A percentile compares a stretch with the other conserved stretches of the same genome.
Conservation (phyloP, 2,329 filamentous ascomycete species). For the Coleophoma crateriformis region DNA sequence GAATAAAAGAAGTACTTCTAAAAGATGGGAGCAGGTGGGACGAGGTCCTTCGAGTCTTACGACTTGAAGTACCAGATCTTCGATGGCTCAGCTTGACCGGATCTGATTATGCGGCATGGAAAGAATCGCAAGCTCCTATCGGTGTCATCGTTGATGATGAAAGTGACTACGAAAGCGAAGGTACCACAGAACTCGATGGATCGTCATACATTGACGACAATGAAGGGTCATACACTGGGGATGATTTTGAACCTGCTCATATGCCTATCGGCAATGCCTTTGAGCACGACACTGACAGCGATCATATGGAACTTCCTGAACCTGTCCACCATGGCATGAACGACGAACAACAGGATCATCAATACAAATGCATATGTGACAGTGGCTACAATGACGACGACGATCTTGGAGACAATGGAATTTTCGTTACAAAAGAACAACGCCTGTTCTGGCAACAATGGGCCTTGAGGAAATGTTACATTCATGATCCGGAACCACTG, state of each 20-base stretch:
- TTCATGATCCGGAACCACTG: slow-evolving; percentile 8
- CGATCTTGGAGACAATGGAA: slow-evolving; percentile 41
- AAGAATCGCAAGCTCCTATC: slow-evolving; percentile 43
- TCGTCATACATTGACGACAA: slow-evolving; percentile 24
- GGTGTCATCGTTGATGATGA: slow-evolving; percentile 34
- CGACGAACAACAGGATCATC: neutral
- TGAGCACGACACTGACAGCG: too few relatives aligned
- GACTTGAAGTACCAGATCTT: slow-evolving; percentile 48
- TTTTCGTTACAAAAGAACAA: slow-evolving; percentile 38
- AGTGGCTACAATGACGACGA: slow-evolving; percentile 24
- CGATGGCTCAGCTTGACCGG: slow-evolving; percentile 58
- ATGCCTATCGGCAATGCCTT: neutral
- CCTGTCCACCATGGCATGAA: too few relatives aligned
- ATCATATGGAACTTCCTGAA: too few relatives aligned
- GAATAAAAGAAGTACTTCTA: slow-evolving; percentile 55
- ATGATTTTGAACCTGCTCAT: neutral
- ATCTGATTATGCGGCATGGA: slow-evolving; percentile 52
- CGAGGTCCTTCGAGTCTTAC: slow-evolving; percentile 50
- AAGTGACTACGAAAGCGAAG: slow-evolving; percentile 20
- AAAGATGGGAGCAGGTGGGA: slow-evolving; percentile 55
- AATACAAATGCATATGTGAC: slow-evolving; percentile 22
- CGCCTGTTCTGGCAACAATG: slow-evolving; percentile 51
- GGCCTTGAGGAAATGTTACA: slow-evolving; percentile 39
- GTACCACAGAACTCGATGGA: neutral
- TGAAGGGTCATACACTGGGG: too few relatives aligned